A percentile compares a stretch with the other conserved stretches of the same genome.
Conservation (phyloP, 202 grass and related monocot genomes). For the Musa balbisiana region DNA sequence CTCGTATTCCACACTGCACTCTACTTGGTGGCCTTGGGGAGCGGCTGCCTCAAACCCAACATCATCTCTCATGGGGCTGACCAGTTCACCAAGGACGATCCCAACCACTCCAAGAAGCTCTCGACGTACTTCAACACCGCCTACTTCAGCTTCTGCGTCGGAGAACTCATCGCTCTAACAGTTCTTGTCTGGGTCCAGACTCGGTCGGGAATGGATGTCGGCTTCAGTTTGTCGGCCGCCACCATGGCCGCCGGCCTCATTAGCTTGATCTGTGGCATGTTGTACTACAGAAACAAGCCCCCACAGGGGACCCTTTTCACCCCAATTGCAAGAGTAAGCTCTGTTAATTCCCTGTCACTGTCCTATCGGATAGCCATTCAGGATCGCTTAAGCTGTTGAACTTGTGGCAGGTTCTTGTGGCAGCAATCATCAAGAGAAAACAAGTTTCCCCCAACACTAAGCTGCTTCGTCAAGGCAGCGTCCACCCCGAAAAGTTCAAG, state of each 20-base stretch:
- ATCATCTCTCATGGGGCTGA: conserved; percentile 56
- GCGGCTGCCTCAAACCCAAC: conserved; percentile 54
- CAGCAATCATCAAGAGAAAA: conserved; percentile 8
- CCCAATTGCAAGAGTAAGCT: conserved; percentile 4
- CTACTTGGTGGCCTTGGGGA: conserved; percentile 60
- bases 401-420: conserved; percentile 11
- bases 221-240: conserved; percentile 37
- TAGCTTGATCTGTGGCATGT: conserved; percentile 45
- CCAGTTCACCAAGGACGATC: conserved; percentile 56
- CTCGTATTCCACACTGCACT: conserved; percentile 34
- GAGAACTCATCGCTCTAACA: conserved; percentile 46
- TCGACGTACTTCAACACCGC: conserved; percentile 79
- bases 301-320: conserved; percentile 8
- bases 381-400: background rate
- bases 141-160: conserved; percentile 43
- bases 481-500: conserved; percentile 7
- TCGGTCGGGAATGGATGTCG: conserved; percentile 22
- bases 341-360: background rate
- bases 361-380: background rate
- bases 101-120: conserved; percentile 44
- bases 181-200: conserved; percentile 49
- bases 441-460: background rate
- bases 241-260: conserved; percentile 30
- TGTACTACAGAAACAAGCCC: conserved; percentile 26
- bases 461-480: background rate